phyloP scores from a whole-genome alignment of 129 eudicot genomes.

The Silybum marianum region DNA sequence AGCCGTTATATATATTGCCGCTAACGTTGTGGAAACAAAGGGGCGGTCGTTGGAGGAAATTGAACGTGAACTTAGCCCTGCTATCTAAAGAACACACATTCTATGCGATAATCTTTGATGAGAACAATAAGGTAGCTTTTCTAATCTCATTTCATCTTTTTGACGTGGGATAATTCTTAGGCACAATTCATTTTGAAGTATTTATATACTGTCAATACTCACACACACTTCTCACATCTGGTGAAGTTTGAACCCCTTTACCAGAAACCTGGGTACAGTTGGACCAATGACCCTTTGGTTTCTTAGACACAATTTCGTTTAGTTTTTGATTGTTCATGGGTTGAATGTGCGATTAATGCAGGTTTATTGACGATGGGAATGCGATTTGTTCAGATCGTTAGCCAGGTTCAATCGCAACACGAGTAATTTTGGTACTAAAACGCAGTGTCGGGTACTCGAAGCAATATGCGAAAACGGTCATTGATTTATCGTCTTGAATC shows the following conservation, averaged over 20 bases:
- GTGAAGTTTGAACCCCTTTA: neutral
- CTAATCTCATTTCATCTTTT: conserved; percentile 16
- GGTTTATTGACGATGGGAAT: neutral
- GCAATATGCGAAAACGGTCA: neutral
- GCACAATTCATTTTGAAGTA: neutral
- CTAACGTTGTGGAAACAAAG: conserved; percentile 96
- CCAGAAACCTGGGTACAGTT: neutral
- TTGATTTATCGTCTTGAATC: neutral
- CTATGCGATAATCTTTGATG: neutral
- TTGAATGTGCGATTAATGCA: neutral
- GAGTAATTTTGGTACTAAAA: neutral
- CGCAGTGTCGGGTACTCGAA: neutral
- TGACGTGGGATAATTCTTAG: neutral
- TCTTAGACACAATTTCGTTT: neutral
- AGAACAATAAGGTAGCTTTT: conserved; percentile 21
- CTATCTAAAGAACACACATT: conserved; percentile 37
- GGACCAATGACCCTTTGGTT: neutral
- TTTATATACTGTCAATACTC: neutral
- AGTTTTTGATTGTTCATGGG: conserved; percentile 2
- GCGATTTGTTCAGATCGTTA: conserved; percentile 3
- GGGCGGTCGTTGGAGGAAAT: conserved; percentile 95
- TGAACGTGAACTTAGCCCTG: conserved; percentile 74
- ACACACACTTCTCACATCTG: neutral
- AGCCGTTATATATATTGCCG: conserved; percentile 73
- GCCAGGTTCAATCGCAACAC: neutral